Conservation (phyloP, 1,284 basidiomycete genomes). For the Stereum hirsutum region DNA sequence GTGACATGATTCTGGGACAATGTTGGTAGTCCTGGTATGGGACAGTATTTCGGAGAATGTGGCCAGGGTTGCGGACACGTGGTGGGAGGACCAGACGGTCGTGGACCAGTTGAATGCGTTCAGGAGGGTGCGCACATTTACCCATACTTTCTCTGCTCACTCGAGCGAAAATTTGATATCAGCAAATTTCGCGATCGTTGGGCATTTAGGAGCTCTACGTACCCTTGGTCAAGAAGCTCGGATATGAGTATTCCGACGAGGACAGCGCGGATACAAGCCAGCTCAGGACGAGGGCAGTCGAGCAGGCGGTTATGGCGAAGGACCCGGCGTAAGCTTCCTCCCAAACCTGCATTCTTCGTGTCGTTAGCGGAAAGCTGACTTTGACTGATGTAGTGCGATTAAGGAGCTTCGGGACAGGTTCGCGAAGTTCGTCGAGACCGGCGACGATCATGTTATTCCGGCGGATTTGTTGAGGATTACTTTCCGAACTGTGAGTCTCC, state of each 20-base stretch:
- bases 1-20: slow-evolving; percentile 3
- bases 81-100: slow-evolving; percentile 78
- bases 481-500: slow-evolving; percentile 36
- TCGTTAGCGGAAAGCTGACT: slow-evolving; percentile 1
- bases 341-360: too few relatives aligned
- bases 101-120: slow-evolving; percentile 56
- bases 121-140: slow-evolving; percentile 37
- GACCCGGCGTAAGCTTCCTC: slow-evolving; percentile 40
- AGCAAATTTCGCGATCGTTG: too few relatives aligned
- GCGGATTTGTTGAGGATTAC: slow-evolving; percentile 57
- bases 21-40: slow-evolving; percentile 62
- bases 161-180: not conserved
- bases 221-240: slow-evolving; percentile 74
- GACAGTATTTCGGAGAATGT: slow-evolving; percentile 52
- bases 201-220: slow-evolving; percentile 54
- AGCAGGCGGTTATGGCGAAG: slow-evolving; percentile 51
- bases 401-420: slow-evolving; percentile 74
- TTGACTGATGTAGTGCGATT: slow-evolving; percentile 44
- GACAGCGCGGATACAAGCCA: slow-evolving; percentile 72
- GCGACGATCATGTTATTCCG: slow-evolving; percentile 77
- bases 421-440: slow-evolving; percentile 58
- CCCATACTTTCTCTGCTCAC: not conserved
- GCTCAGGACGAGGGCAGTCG: slow-evolving; percentile 73
- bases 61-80: slow-evolving; percentile 51
- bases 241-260: slow-evolving; percentile 64